phyloP scores from a whole-genome alignment of 352 stramenopile genomes.

The Phytophthora crassamura region DNA sequence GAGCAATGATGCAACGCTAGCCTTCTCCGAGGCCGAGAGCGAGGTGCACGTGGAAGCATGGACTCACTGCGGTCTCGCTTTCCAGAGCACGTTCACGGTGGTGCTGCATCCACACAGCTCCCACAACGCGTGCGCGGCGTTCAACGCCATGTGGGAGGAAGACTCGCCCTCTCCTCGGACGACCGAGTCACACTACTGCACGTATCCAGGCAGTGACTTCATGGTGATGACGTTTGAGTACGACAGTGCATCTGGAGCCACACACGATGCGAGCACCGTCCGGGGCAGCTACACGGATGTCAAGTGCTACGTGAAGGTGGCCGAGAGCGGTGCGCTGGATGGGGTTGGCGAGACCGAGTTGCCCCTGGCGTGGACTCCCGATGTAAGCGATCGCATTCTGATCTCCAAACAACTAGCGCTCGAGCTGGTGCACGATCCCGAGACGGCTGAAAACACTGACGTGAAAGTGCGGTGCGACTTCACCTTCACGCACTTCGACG shows the following conservation, averaged over 20 bases:
- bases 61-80: constrained; percentile 53
- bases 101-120: constrained; percentile 46
- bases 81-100: constrained; percentile 34
- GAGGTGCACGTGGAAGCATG: constrained; percentile 59
- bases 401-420: constrained; percentile 22
- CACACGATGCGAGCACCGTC: constrained; percentile 16
- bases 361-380: background rate
- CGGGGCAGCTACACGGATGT: constrained; percentile 33
- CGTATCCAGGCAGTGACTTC: constrained; percentile 34
- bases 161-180: constrained; percentile 12
- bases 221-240: constrained; percentile 27
- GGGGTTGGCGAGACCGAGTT: background rate
- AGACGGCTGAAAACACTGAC: constrained; percentile 12
- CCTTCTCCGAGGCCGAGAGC: constrained; percentile 35
- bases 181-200: constrained; percentile 12
- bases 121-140: constrained; percentile 11
- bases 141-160: constrained; percentile 29
- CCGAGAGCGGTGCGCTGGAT: background rate
- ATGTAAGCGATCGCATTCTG: background rate
- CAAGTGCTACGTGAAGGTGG: constrained; percentile 31
- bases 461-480: constrained; percentile 20
- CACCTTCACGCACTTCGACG: constrained; percentile 23
- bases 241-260: constrained; percentile 8
- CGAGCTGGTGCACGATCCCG: constrained; percentile 15
- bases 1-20: constrained; percentile 10